These are phyloP conservation scores for Yamadazyma takamatsuzukensis DNA, from an alignment of 805 yeast genomes.

Conservation along the genomic window DNA sequence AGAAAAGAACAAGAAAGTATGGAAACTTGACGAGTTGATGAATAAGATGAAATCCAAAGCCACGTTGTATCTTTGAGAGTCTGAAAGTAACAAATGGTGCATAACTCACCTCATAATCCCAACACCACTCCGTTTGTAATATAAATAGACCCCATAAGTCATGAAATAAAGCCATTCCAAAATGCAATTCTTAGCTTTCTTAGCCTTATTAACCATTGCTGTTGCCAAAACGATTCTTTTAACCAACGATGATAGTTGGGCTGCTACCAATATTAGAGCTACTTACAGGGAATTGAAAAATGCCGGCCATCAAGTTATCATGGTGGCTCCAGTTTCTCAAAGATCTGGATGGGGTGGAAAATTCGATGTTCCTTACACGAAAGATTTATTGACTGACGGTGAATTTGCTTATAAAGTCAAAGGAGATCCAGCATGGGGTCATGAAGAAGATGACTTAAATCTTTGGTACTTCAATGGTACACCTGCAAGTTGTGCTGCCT, in stretches of 20 bases:
- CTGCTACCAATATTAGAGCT: conserved; percentile 53
- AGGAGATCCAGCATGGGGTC: conserved; percentile 56
- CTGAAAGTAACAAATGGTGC: too few relatives aligned
- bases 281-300: conserved; percentile 42
- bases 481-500: conserved; percentile 50
- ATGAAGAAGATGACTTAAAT: conserved; percentile 32
- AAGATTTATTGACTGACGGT: conserved; percentile 34
- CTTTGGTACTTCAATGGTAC: conserved; percentile 57
- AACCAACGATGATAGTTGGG: conserved; percentile 57
- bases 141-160: too few relatives aligned
- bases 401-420: conserved; percentile 42
- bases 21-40: too few relatives aligned
- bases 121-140: too few relatives aligned
- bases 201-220: conserved; percentile 28
- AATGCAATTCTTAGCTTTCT: conserved; percentile 55
- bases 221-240: conserved; percentile 22
- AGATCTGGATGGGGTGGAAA: conserved; percentile 56
- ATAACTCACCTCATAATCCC: too few relatives aligned
- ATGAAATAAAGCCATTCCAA: too few relatives aligned
- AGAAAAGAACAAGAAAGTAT: too few relatives aligned
- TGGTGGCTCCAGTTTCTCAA: conserved; percentile 49
- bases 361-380: conserved; percentile 37
- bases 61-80: too few relatives aligned
- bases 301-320: conserved; percentile 46
- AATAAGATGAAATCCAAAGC: too few relatives aligned